A percentile compares a stretch with the other conserved stretches of the same genome.
Evolutionary conservation across 2,329 filamentous ascomycete species (phyloP).

Genomic region (Fulvia fulva): DNA sequence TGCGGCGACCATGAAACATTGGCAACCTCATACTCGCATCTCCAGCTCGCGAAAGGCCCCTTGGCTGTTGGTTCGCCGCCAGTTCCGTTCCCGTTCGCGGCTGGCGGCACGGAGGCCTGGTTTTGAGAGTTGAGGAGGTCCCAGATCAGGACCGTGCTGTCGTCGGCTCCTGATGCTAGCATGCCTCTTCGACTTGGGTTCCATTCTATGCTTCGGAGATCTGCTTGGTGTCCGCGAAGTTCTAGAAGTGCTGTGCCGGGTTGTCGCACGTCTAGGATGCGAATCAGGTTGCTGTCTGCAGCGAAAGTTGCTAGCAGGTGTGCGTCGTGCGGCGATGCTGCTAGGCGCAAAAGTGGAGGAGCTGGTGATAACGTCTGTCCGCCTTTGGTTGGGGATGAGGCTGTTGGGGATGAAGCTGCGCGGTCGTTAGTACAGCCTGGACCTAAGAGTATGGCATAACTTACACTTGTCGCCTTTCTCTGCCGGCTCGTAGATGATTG

Average conservation of each 20-base stretch:
- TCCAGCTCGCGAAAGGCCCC: slow-evolving; percentile 73
- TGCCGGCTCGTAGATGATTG: slow-evolving; percentile 97
- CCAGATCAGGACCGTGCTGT: slow-evolving; percentile 89
- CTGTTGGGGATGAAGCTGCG: slow-evolving; percentile 42
- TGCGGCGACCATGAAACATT: slow-evolving; percentile 83
- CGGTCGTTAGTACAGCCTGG: slow-evolving; percentile 4
- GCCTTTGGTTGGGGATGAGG: slow-evolving; percentile 68
- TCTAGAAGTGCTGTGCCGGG: slow-evolving; percentile 93
- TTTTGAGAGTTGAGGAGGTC: slow-evolving; percentile 70
- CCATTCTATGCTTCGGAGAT: slow-evolving; percentile 95
- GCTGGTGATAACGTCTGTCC: slow-evolving; percentile 62
- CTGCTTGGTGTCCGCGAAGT: slow-evolving; percentile 78
- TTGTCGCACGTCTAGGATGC: slow-evolving; percentile 92
- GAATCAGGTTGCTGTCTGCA: slow-evolving; percentile 84
- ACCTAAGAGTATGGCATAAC: slow-evolving; percentile 9
- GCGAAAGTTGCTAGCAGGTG: slow-evolving; percentile 97
- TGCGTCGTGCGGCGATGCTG: slow-evolving; percentile 90
- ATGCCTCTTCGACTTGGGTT: slow-evolving; percentile 81
- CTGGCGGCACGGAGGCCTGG: slow-evolving; percentile 34
- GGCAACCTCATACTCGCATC: slow-evolving; percentile 80
- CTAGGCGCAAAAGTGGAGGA: slow-evolving; percentile 69
- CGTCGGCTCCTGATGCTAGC: slow-evolving; percentile 86
- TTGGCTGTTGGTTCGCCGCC: slow-evolving; percentile 45
- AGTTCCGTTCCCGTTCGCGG: slow-evolving; percentile 27
- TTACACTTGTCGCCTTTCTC: slow-evolving; percentile 64